Conservation (phyloP, 1,139 yeast genomes). For the Scheffersomyces quercinus region DNA sequence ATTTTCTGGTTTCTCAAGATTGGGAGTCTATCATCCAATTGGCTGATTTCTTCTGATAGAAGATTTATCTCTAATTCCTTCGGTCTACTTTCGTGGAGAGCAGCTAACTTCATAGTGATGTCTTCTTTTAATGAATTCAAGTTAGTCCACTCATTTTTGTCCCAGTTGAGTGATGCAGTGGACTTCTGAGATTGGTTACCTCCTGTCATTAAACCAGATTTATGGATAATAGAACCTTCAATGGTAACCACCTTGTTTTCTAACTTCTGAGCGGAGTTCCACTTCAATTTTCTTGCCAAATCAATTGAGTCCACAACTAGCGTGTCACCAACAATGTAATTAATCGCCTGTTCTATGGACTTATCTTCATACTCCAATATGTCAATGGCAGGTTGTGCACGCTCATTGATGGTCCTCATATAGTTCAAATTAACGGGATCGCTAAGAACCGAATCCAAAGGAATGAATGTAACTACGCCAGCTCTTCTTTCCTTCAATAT, state of each 20-base stretch:
- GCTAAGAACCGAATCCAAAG: conserved; percentile 67
- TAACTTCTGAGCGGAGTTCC: conserved; percentile 52
- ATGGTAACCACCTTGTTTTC: conserved; percentile 74
- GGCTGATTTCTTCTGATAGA: conserved; percentile 53
- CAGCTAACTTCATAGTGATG: conserved; percentile 52
- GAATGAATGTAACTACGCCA: conserved; percentile 86
- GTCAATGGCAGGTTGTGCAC: conserved; percentile 69
- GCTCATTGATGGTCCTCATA: conserved; percentile 55
- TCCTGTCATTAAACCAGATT: conserved; percentile 91
- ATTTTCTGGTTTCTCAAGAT: conserved; percentile 50
- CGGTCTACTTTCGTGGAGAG: conserved; percentile 49
- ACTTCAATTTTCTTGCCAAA: conserved; percentile 70
- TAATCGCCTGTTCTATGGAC: conserved; percentile 71
- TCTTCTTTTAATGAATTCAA: conserved; percentile 64
- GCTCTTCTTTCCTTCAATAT: conserved; percentile 82
- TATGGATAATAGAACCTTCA: conserved; percentile 83
- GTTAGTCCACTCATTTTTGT: conserved; percentile 64
- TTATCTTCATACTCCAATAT: conserved; percentile 68
- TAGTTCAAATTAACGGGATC: conserved; percentile 60
- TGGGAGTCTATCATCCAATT: conserved; percentile 56
- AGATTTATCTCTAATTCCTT: conserved; percentile 60
- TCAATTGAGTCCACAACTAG: conserved; percentile 74
- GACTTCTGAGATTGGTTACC: conserved; percentile 53
- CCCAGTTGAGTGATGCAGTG: conserved; percentile 57
- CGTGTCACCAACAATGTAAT: conserved; percentile 78